Conservation (phyloP, 73 alveolate genomes). For the Breviolum minutum region DNA sequence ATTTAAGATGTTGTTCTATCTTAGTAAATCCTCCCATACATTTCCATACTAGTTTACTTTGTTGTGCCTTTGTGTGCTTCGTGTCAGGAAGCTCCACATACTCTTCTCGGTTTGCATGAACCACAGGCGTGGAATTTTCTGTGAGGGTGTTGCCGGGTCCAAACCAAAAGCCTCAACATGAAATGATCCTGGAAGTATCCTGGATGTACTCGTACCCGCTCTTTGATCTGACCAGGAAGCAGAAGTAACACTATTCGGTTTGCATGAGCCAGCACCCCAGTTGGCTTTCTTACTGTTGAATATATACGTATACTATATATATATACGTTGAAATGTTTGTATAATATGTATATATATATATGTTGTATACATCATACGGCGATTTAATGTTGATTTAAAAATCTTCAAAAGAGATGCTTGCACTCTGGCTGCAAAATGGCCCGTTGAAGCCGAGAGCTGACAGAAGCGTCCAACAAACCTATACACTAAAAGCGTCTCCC, state of each 20-base stretch:
- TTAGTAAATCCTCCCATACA: neutral
- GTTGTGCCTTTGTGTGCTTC: neutral
- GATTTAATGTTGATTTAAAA: no score
- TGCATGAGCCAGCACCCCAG: neutral
- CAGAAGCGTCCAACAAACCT: neutral
- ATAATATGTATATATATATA: neutral
- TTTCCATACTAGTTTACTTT: no score
- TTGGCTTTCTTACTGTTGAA: neutral
- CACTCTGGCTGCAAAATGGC: no score
- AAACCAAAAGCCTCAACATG: no score
- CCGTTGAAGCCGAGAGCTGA: no score
- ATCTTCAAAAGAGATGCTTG: no score
- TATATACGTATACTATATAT: neutral
- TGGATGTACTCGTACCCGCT: no score
- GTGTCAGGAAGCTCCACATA: constrained; percentile 45
- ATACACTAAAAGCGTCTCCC: neutral
- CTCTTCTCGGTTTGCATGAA: constrained; percentile 11
- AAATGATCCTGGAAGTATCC: no score
- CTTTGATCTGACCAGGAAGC: neutral
- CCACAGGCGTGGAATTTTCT: neutral
- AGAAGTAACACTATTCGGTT: constrained; percentile 13
- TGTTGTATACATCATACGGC: no score
- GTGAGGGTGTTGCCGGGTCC: no score
- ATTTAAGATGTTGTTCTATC: neutral
- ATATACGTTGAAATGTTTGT: neutral